Evolutionary conservation across 176 grass and related monocot species (phyloP).

Genomic region (Coix lacrymajobi): DNA sequence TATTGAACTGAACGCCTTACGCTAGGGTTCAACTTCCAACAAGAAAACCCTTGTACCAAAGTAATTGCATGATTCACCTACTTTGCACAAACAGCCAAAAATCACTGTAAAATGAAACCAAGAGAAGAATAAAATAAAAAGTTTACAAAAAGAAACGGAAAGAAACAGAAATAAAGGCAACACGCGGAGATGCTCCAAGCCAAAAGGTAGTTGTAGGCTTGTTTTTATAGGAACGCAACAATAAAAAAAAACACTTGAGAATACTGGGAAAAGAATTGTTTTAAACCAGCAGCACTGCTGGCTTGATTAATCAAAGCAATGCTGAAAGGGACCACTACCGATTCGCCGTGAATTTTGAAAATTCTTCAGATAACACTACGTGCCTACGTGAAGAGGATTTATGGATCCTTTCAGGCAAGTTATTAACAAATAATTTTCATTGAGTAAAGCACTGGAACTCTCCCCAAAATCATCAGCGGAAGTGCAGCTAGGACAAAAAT

Average conservation of each 20-base stretch:
- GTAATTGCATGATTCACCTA: slow-evolving; percentile 1
- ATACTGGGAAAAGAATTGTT: slow-evolving; percentile 25
- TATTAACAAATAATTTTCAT: slow-evolving; percentile 24
- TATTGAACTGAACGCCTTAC: neutral
- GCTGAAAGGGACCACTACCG: slow-evolving; percentile 35
- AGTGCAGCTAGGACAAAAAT: slow-evolving; percentile 18
- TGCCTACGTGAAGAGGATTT: neutral
- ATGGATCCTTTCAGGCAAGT: slow-evolving; percentile 18
- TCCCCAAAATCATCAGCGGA: slow-evolving; percentile 23
- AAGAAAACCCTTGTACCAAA: slow-evolving; percentile 9
- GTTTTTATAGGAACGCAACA: slow-evolving; percentile 14
- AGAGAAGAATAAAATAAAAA: neutral
- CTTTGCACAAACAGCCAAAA: neutral
- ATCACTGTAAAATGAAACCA: slow-evolving; percentile 2
- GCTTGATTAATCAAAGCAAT: slow-evolving; percentile 37
- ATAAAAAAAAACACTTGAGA: slow-evolving; percentile 15
- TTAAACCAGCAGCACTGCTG: slow-evolving; percentile 31
- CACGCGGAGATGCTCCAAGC: slow-evolving; percentile 26
- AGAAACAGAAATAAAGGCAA: neutral
- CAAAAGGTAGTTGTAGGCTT: slow-evolving; percentile 23
- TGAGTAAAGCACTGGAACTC: neutral
- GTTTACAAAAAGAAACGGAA: neutral
- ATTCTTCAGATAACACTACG: slow-evolving; percentile 1
- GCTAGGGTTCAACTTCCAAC: neutral
- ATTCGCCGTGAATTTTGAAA: slow-evolving; percentile 35